These are phyloP conservation scores for Ogataea salicorniae DNA, from an alignment of 805 yeast species.

Conservation along the genomic window DNA sequence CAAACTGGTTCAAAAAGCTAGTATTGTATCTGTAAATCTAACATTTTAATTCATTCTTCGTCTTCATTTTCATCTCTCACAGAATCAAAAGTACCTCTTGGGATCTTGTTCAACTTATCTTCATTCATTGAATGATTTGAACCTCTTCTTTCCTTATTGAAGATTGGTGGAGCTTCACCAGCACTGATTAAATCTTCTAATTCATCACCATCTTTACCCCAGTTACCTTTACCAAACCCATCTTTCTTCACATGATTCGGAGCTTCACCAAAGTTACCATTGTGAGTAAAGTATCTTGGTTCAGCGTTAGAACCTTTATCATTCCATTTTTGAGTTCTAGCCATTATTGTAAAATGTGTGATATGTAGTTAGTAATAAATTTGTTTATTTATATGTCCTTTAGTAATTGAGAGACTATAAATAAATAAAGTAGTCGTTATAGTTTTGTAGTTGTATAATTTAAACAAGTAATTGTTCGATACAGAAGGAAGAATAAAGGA, in stretches of 20 bases:
- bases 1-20: too few species aligned
- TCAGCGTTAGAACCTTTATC: conserved; percentile 34
- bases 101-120: conserved; percentile 30
- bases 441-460: too few species aligned
- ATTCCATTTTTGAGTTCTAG: conserved; percentile 78
- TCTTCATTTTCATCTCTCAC: conserved; percentile 1
- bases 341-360: conserved; percentile 33
- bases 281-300: conserved; percentile 76
- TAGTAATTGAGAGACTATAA: too few species aligned
- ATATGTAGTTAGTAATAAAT: too few species aligned
- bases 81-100: conserved; percentile 4
- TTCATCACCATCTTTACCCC: conserved; percentile 85
- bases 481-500: too few species aligned
- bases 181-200: conserved; percentile 54
- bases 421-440: too few species aligned
- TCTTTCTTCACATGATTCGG: conserved; percentile 76
- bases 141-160: conserved; percentile 45
- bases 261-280: conserved; percentile 60
- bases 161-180: conserved; percentile 48
- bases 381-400: too few species aligned
- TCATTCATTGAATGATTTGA: conserved; percentile 43
- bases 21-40: not conserved
- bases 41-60: not conserved
- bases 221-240: conserved; percentile 83
- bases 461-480: too few species aligned